Base-by-base conservation (phyloP, 495 filamentous ascomycete species). In the Trichoderma gamsii region DNA sequence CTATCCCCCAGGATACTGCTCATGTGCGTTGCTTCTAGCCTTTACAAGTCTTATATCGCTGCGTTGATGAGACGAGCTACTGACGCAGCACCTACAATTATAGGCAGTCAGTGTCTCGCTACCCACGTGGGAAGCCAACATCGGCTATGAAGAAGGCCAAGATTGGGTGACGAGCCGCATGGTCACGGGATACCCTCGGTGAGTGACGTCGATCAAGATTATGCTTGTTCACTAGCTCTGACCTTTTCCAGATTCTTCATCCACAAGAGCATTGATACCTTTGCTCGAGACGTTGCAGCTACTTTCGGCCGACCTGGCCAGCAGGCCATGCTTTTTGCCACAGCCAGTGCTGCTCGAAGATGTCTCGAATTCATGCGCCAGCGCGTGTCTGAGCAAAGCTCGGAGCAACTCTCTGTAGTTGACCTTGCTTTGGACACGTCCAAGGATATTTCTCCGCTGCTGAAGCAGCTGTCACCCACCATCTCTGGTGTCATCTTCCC, bases 71-170 rank as follows among this genome's bases (percentile, higher is more conserved):
- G 68, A 70, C 69, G 71, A 51, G 66, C 35, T 35, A 46, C 15
- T 23, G 8, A 21, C 12, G 7, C n/a, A 9, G 21, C 12, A 11
- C 1, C 35, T 15, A 5, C 16, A 3, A 29, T 16, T 66, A 52
- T 69, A 98, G 94, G 96, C 95, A 63, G 91, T 98, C 69, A 97
- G 93, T 75, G 92, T 97, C 25, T 98, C 96, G 3, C 82, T 99
- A 41, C 95, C 95, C 59, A 95, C 94, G 81, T 99, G 95, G 95
- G 86, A 81, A 71, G 80, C 92, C 52, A 97, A 94, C 74, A 80
- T 98, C 32, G 95, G 85, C 2, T 99, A 99, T 71, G 95, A 98
- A 76, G 92, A 98, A 76, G 94, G 93, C 38, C 84, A 95, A 74
- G 82, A 88, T 66, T 93, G 92, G 90, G 90, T 99, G 13, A 67